Percentiles rank a stretch among this genome's conserved stretches.
These are phyloP conservation scores for Carnegiea gigantea DNA, from an alignment of 179 eudicot species.

Conservation along the genomic window DNA sequence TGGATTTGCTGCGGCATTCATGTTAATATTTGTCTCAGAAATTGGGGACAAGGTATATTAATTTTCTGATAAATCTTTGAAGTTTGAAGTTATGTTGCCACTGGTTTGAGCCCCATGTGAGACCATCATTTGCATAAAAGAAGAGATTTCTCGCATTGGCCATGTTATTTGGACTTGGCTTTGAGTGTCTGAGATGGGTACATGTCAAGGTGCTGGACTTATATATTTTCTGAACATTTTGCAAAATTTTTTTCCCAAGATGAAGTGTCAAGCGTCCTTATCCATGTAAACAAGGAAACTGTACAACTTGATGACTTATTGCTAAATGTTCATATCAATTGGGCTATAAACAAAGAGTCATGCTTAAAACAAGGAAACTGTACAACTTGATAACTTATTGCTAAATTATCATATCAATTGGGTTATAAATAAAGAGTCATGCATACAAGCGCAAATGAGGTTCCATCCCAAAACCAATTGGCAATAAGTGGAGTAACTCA, in stretches of 20 bases:
- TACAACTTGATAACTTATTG: background rate
- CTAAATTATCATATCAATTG: too few relatives aligned
- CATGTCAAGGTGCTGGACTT: background rate
- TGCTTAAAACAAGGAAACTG: background rate
- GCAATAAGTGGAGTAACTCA: too few relatives aligned
- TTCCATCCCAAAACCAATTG: too few relatives aligned
- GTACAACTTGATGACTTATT: background rate
- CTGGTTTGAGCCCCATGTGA: background rate
- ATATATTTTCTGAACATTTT: background rate
- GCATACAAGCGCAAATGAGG: too few relatives aligned
- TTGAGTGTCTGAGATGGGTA: background rate
- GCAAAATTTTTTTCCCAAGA: background rate
- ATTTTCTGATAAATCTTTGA: constrained; percentile 1
- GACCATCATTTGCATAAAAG: background rate
- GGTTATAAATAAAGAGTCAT: too few relatives aligned
- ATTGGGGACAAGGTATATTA: constrained; percentile 86
- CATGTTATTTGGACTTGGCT: background rate
- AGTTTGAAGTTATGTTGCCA: background rate
- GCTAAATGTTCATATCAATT: too few relatives aligned
- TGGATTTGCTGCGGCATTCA: constrained; percentile 94
- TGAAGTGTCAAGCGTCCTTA: background rate
- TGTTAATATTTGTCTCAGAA: constrained; percentile 88
- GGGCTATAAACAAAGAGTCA: too few relatives aligned
- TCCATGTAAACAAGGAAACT: background rate
- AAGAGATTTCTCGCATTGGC: background rate